Conservation (phyloP, 345 rosid species). For the Ceriops decandra region DNA sequence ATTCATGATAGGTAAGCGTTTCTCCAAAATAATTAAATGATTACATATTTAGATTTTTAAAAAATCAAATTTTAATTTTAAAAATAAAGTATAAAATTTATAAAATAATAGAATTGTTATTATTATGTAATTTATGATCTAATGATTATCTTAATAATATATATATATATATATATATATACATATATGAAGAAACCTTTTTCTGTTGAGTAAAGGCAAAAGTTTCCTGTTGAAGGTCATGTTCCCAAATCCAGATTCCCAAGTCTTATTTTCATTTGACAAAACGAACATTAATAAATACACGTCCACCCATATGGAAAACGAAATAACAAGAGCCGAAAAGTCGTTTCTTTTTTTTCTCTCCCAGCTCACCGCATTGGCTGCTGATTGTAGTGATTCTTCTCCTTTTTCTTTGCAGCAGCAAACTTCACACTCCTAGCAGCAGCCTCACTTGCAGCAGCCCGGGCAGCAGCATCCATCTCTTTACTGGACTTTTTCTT, state of each 20-base stretch:
- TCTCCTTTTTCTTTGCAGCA: conserved; percentile 88
- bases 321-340: conserved; percentile 3
- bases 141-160: no score
- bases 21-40: no score
- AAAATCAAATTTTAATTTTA: no score
- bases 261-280: conserved; percentile 32
- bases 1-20: no score
- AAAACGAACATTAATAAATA: conserved; percentile 17
- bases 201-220: background rate
- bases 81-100: no score
- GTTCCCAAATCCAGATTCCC: conserved; percentile 19
- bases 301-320: conserved; percentile 18
- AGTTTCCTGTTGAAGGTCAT: conserved; percentile 16
- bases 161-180: no score
- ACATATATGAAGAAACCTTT: background rate
- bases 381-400: conserved; percentile 79
- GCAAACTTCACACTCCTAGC: conserved; percentile 65
- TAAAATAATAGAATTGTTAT: no score
- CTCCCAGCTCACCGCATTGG: conserved; percentile 48
- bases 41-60: no score
- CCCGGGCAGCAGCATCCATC: conserved; percentile 63
- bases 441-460: conserved; percentile 76
- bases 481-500: conserved; percentile 84
- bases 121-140: no score
- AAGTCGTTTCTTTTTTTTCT: background rate